Percentiles rank a stretch among this genome's conserved stretches.
Conservation (phyloP, 169 alveolate species). For the Eimeria mitis region DNA sequence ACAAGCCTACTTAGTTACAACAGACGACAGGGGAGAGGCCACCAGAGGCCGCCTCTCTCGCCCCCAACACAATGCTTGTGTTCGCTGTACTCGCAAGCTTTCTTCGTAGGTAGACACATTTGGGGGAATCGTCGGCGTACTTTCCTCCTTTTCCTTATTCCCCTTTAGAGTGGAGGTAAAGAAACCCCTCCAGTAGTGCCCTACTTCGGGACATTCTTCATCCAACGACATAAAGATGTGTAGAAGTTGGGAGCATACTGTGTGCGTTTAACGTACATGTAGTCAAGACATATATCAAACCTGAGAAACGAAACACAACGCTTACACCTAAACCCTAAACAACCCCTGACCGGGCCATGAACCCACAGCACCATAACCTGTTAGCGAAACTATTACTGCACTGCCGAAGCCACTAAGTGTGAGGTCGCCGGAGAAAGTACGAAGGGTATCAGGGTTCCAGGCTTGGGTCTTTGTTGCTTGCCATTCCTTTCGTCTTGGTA, state of each 20-base stretch:
- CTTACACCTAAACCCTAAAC: background rate
- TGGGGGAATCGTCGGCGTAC: background rate
- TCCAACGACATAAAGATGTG: background rate
- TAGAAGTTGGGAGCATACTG: slow-evolving; percentile 29
- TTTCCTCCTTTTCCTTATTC: background rate
- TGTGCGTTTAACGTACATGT: slow-evolving; percentile 38
- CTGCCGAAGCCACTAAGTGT: background rate
- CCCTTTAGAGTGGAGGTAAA: background rate
- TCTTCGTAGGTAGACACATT: background rate
- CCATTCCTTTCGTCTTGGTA: slow-evolving; percentile 62
- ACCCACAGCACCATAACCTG: background rate
- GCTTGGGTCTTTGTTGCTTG: background rate
- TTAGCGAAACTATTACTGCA: background rate
- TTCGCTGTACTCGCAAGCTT: background rate
- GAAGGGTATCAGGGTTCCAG: background rate
- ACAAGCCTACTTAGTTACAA: background rate
- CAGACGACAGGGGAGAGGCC: background rate
- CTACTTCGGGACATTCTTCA: slow-evolving; percentile 46
- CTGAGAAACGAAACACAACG: background rate
- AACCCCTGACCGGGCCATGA: background rate
- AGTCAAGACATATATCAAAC: slow-evolving; percentile 32
- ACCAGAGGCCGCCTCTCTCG: background rate
- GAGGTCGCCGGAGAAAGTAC: background rate
- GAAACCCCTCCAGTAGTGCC: background rate
- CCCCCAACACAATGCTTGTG: background rate